Evolutionary conservation across 1,284 basidiomycete genomes (phyloP).

Genomic region (Tremellales sp.): DNA sequence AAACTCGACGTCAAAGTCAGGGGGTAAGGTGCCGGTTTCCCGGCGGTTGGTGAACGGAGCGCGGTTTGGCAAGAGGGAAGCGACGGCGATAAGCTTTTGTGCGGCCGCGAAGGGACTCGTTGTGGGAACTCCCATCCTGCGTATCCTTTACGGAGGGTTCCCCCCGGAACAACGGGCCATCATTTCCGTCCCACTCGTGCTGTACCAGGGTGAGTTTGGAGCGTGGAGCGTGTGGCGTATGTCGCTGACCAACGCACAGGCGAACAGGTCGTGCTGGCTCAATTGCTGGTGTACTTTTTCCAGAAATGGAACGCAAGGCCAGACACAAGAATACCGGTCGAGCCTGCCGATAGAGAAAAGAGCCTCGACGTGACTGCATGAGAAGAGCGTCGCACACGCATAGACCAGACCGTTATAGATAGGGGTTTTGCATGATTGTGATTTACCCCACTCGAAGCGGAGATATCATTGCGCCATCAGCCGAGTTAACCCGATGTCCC

Average conservation of each 20-base stretch:
- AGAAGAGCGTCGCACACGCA: too few relatives aligned
- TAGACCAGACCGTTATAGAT: too few relatives aligned
- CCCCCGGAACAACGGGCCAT: constrained; percentile 18
- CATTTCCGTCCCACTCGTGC: constrained; percentile 20
- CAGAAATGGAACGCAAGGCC: constrained; percentile 19
- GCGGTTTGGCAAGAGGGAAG: constrained; percentile 19
- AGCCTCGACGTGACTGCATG: too few relatives aligned
- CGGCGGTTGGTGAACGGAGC: constrained; percentile 3
- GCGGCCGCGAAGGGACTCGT: constrained; percentile 28
- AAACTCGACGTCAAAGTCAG: not conserved
- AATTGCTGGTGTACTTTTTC: constrained; percentile 18
- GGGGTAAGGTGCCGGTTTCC: constrained; percentile 2
- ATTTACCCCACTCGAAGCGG: too few relatives aligned
- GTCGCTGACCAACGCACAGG: constrained; percentile 12
- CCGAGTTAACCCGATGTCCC: too few relatives aligned
- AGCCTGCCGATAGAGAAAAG: too few relatives aligned
- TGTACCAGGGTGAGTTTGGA: constrained; percentile 21
- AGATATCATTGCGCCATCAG: too few relatives aligned
- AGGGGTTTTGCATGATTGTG: too few relatives aligned
- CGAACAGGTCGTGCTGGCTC: constrained; percentile 18
- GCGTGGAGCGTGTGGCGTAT: not conserved
- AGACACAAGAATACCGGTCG: too few relatives aligned
- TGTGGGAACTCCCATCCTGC: constrained; percentile 23
- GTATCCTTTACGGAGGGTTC: constrained; percentile 24
- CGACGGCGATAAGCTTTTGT: constrained; percentile 30